Evolutionary conservation across 371 early-diverging fungal genomes (phyloP).

Genomic region (Syncephalis plumigaleata): DNA sequence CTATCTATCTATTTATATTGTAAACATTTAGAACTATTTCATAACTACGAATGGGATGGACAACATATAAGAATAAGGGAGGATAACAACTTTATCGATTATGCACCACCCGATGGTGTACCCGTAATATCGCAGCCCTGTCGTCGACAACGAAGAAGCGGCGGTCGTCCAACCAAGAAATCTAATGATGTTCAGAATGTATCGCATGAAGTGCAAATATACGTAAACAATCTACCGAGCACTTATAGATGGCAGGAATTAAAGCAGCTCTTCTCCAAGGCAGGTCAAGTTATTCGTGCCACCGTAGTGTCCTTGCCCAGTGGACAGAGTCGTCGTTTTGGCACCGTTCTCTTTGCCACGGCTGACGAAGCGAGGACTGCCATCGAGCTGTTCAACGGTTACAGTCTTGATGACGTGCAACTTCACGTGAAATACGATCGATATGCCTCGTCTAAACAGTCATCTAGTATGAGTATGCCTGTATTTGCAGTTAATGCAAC

Average conservation of each 20-base stretch:
- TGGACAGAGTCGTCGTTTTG: constrained; percentile 49
- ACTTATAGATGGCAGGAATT: constrained; percentile 58
- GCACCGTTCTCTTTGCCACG: constrained; percentile 43
- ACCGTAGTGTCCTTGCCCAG: constrained; percentile 37
- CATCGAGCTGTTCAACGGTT: constrained; percentile 14
- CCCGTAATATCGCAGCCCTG: too few species aligned
- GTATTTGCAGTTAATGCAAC: too few species aligned
- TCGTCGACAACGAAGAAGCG: too few species aligned
- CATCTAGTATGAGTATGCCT: too few species aligned
- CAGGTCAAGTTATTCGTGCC: constrained; percentile 43
- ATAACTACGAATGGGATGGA: constrained; percentile 50
- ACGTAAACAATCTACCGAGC: constrained; percentile 26
- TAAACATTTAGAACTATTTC: constrained; percentile 26
- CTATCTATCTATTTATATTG: background rate
- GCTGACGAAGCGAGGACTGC: constrained; percentile 39
- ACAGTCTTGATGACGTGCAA: background rate
- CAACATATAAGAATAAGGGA: constrained; percentile 53
- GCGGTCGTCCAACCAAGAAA: too few species aligned
- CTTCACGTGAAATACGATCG: too few species aligned
- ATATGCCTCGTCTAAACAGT: too few species aligned
- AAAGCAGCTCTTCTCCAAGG: constrained; percentile 52
- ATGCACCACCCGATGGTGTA: too few species aligned
- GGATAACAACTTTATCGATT: constrained; percentile 21
- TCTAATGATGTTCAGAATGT: too few species aligned
- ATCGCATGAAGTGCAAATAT: too few species aligned